Percentiles rank a stretch among this genome's conserved stretches.
These are phyloP conservation scores for Xylariaceae sp. DNA, from an alignment of 2,329 filamentous ascomycete genomes.

Conservation along the genomic window DNA sequence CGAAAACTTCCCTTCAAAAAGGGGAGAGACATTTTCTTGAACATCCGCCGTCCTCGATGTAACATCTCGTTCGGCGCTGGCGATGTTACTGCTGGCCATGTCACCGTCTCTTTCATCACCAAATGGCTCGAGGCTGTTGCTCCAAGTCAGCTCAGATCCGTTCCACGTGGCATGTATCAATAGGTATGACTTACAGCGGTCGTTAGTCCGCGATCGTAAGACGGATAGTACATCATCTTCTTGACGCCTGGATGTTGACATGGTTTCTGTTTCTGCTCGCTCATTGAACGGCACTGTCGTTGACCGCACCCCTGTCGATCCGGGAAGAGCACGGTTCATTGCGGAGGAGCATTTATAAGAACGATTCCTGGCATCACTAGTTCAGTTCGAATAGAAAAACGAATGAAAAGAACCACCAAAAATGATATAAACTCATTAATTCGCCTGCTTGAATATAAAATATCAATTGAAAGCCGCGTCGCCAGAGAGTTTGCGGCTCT, in stretches of 20 bases:
- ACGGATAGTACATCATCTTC: constrained; percentile 41
- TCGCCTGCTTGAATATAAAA: too few relatives aligned
- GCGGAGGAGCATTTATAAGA: constrained; percentile 2
- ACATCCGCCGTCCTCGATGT: constrained; percentile 20
- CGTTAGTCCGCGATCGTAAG: constrained; percentile 40
- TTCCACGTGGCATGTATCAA: background rate
- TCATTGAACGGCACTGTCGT: constrained; percentile 17
- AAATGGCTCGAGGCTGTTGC: constrained; percentile 22
- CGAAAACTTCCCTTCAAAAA: constrained; percentile 37
- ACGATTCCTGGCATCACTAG: too few relatives aligned
- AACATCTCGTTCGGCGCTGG: constrained; percentile 18
- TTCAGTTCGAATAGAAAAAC: constrained; percentile 1
- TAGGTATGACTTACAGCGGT: constrained; percentile 21
- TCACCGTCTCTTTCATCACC: constrained; percentile 15
- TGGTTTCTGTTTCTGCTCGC: constrained; percentile 15
- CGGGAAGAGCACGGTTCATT: constrained; percentile 26
- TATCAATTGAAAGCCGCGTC: background rate
- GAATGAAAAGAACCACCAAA: background rate
- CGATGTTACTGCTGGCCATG: constrained; percentile 20
- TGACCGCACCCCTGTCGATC: constrained; percentile 15
- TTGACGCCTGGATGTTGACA: constrained; percentile 31
- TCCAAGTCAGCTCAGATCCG: constrained; percentile 6
- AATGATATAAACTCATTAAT: too few relatives aligned
- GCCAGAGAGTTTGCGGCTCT: constrained; percentile 1
- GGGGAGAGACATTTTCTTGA: constrained; percentile 38